Percentiles rank a stretch among this genome's conserved stretches.
These are phyloP conservation scores for Yamadazyma pseudoaaseri DNA, from an alignment of 1,139 yeast genomes.

Conservation along the genomic window DNA sequence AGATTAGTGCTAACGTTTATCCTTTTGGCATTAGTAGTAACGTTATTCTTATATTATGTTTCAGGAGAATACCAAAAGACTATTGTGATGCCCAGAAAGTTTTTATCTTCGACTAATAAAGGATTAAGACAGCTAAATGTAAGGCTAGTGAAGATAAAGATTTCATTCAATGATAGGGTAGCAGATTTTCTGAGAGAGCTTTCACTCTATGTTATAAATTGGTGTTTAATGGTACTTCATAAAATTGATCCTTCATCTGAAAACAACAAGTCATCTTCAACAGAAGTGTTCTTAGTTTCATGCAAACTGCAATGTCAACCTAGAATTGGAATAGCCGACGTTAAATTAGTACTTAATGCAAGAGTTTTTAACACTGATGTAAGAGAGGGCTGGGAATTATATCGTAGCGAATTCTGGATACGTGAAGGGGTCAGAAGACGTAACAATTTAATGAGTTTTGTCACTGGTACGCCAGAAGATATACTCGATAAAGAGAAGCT, in stretches of 20 bases:
- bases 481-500: slow-evolving; percentile 23
- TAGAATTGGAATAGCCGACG: slow-evolving; percentile 45
- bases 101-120: slow-evolving; percentile 77
- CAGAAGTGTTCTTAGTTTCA: slow-evolving; percentile 43
- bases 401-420: slow-evolving; percentile 91
- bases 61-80: slow-evolving; percentile 90
- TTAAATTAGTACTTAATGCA: slow-evolving; percentile 76
- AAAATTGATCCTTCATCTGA: slow-evolving; percentile 34
- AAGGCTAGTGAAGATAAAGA: slow-evolving; percentile 67
- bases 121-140: slow-evolving; percentile 83
- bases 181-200: slow-evolving; percentile 46
- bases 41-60: slow-evolving; percentile 73
- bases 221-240: slow-evolving; percentile 29
- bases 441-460: slow-evolving; percentile 38
- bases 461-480: slow-evolving; percentile 17
- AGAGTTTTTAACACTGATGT: slow-evolving; percentile 79
- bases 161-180: slow-evolving; percentile 52
- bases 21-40: slow-evolving; percentile 64
- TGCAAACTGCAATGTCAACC: slow-evolving; percentile 50
- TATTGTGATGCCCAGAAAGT: slow-evolving; percentile 76
- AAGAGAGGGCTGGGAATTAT: slow-evolving; percentile 93
- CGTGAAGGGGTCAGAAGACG: slow-evolving; percentile 76
- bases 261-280: slow-evolving; percentile 30
- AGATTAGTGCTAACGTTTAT: slow-evolving; percentile 58
- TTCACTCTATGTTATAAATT: slow-evolving; percentile 32